phyloP scores from a whole-genome alignment of 2,329 filamentous ascomycete genomes.

The Sporothrix pseudoabietina region DNA sequence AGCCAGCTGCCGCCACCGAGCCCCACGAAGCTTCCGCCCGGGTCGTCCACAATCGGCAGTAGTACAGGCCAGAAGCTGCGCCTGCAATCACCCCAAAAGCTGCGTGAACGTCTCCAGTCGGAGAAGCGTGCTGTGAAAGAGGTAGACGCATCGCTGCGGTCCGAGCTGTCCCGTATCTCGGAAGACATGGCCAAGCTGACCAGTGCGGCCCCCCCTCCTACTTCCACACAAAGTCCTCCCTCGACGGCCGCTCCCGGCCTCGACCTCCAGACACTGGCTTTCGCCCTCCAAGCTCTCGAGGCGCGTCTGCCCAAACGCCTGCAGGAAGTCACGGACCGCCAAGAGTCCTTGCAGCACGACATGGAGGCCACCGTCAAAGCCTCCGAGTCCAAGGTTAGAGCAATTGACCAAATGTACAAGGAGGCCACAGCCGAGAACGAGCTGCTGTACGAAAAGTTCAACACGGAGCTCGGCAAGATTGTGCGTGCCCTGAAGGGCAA shows the following conservation, averaged over 20 bases:
- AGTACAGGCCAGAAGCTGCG: slow-evolving; percentile 58
- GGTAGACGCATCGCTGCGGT: slow-evolving; percentile 68
- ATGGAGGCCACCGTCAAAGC: slow-evolving; percentile 71
- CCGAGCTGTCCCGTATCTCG: slow-evolving; percentile 77
- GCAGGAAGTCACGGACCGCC: slow-evolving; percentile 61
- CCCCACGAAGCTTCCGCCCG: slow-evolving; percentile 42
- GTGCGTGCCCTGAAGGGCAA: slow-evolving; percentile 72
- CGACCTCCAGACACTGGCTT: slow-evolving; percentile 48
- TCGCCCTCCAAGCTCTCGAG: slow-evolving; percentile 68
- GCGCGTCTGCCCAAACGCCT: slow-evolving; percentile 63
- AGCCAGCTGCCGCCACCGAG: slow-evolving; percentile 40
- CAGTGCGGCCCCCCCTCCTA: slow-evolving; percentile 36
- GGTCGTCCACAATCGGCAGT: neutral
- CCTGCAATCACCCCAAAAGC: slow-evolving; percentile 70
- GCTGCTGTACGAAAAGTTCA: slow-evolving; percentile 87
- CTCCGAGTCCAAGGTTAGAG: slow-evolving; percentile 75
- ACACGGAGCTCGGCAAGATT: slow-evolving; percentile 84
- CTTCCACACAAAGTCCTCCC: neutral
- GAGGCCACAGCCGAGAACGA: slow-evolving; percentile 90
- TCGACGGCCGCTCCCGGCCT: slow-evolving; percentile 23
- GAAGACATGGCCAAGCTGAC: slow-evolving; percentile 71
- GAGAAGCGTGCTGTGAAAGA: slow-evolving; percentile 75
- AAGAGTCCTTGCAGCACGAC: slow-evolving; percentile 67
- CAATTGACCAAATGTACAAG: slow-evolving; percentile 85
- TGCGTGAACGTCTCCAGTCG: slow-evolving; percentile 80